These are phyloP conservation scores for Mycothermus thermophilus DNA, from an alignment of 495 filamentous ascomycete genomes.

Conservation along the genomic window DNA sequence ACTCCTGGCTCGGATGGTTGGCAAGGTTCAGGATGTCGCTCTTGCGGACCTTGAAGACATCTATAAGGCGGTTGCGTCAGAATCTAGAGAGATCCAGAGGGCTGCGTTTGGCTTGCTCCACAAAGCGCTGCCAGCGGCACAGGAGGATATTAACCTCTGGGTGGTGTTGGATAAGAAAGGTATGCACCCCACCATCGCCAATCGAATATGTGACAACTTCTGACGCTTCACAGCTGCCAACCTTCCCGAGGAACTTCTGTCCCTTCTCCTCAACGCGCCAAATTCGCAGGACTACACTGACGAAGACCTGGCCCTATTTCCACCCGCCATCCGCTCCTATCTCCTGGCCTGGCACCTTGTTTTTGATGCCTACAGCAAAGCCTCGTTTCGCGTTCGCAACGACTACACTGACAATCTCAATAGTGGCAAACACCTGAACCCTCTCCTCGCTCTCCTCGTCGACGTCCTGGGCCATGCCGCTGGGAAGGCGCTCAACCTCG, in stretches of 20 bases:
- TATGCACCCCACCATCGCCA: slow-evolving; percentile 3
- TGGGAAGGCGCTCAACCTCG: slow-evolving; percentile 48
- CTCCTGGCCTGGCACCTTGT: slow-evolving; percentile 85
- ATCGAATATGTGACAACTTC: neutral
- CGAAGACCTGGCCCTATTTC: slow-evolving; percentile 38
- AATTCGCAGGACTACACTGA: slow-evolving; percentile 31
- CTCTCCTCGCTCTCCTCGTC: slow-evolving; percentile 64
- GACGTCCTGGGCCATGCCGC: slow-evolving; percentile 64
- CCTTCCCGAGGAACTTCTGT: slow-evolving; percentile 57
- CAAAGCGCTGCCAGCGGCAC: slow-evolving; percentile 53
- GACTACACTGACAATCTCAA: slow-evolving; percentile 68
- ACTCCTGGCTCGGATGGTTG: slow-evolving; percentile 49
- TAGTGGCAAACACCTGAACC: slow-evolving; percentile 51
- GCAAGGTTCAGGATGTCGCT: slow-evolving; percentile 31
- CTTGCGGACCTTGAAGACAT: slow-evolving; percentile 39
- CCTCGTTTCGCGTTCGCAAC: slow-evolving; percentile 64
- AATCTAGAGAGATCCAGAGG: slow-evolving; percentile 60
- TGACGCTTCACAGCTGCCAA: slow-evolving; percentile 34
- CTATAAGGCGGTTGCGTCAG: slow-evolving; percentile 50
- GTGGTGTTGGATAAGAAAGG: slow-evolving; percentile 58
- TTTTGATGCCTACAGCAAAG: slow-evolving; percentile 71
- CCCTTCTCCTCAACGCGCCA: slow-evolving; percentile 44
- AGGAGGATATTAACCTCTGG: slow-evolving; percentile 76
- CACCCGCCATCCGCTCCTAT: slow-evolving; percentile 49
- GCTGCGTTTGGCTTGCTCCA: slow-evolving; percentile 74